Base-by-base conservation (phyloP, 495 filamentous ascomycete genomes). In the Hypoxylon intermedium region DNA sequence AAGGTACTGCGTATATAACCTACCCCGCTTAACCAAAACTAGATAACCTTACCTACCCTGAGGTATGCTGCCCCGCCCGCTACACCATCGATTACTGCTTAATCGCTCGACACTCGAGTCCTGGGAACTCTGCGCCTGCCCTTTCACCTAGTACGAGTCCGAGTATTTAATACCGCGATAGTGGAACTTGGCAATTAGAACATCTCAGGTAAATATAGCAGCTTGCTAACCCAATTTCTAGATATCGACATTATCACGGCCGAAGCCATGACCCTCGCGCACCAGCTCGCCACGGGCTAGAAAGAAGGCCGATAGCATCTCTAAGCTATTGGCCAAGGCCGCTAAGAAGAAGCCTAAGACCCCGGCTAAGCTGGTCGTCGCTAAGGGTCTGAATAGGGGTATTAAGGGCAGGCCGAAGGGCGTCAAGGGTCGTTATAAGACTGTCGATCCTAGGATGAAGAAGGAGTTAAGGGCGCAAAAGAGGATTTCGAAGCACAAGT, bases 211-310 rank as follows among this genome's bases (percentile, higher is more conserved):
- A n/a, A n/a, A n/a, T n/a, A n/a, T n/a, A n/a, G n/a, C n/a, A n/a
- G n/a, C n/a, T n/a, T n/a, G n/a, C n/a, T n/a, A n/a, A n/a, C n/a
- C n/a, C n/a, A n/a, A n/a, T n/a, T n/a, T n/a, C n/a, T n/a, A 86
- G 92, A 96, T 60, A 97, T 99, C 77, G 90, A 97, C 72, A 97
- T 99, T 66, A 94, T 98, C 65, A 99, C 94, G 7, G 94, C 93
- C 15, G 95, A 99, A 78, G 94, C 94, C 55, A 99, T 99, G 94
- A 92, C 91, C 6, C 82, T 99, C n/a, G 94, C 94, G 2, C 94
- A 98, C 52, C 83, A 90, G 67, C 85, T 99, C 53, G 94, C 92
- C 18, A 88, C 86, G 0, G 95, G 95, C 18, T 81, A 94, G 67
- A 93, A 87, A 99, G 67, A 98, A 98, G 82, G 90, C 95, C 6